Evolutionary conservation across 306 rosid species (phyloP), one percentile per base, ranked within the genome.

Genomic region (Quercus mongolica): DNA sequence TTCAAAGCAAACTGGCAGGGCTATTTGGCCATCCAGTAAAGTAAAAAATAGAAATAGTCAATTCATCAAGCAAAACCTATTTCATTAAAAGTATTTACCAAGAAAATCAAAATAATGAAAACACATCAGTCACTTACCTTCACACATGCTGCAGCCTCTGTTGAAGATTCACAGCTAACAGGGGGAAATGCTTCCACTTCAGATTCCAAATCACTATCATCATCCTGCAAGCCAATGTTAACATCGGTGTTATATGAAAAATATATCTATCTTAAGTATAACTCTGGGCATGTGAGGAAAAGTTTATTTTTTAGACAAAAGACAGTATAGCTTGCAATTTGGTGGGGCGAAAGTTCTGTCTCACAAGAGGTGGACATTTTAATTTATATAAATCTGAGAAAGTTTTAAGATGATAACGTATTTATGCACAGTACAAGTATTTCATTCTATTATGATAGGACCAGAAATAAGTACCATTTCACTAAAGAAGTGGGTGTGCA

Each of bases 61-160:
- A 20, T 30, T 31, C 41, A 68, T 30, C 20, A 65, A 38, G 28
- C 56, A 12, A 52, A 46, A 55, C 31, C 19, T 7, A 35, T 23
- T 49, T n/a, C 49, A 64, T 6, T 62, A 26, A 46, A 72, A 75
- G 44, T 18, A 26, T 25, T 51, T 19, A 78, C 15, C 74, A 26
- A 58, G 74, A 71, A 55, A 30, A 15, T 18, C 51, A 67, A 67
- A 67, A 18, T 19, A 19, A 26, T 6, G 14, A 52, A 52, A 56
- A 2, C 35, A 21, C 75, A 54, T 21, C 20, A 71, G 8, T 8
- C 20, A 4, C 71, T 74, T 73, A 91, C 99, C 96, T 95, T 95
- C 86, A 83, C 94, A 72, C 87, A 95, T 56, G 99, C 99, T 44
- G 94, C 83, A 74, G 97, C 89, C 90, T 95, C 97, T 35, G 83